Evolutionary conservation across 345 rosid genomes (phyloP).

Genomic region (Kandelia obovata): DNA sequence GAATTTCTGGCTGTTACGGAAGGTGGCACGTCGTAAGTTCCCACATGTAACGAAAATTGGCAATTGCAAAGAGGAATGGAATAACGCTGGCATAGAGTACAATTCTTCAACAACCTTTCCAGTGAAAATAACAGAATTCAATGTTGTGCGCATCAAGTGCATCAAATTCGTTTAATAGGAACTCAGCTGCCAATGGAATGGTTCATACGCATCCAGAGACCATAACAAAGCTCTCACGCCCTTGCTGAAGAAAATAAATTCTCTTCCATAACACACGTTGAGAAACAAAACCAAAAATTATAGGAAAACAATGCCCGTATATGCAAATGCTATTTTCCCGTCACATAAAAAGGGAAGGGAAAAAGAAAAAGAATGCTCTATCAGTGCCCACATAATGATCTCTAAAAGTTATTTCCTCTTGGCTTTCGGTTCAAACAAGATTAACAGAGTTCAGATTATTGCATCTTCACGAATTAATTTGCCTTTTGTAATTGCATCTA

Average conservation of each 20-base stretch:
- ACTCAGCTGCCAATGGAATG: neutral
- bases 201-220: neutral
- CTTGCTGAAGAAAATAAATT: neutral
- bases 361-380: slow-evolving; percentile 35
- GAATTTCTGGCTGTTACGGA: no score
- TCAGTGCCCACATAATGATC: slow-evolving; percentile 23
- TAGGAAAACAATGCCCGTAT: slow-evolving; percentile 22
- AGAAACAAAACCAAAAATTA: slow-evolving; percentile 4
- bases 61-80: no score
- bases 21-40: no score
- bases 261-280: slow-evolving; percentile 20
- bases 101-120: no score
- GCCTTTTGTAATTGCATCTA: slow-evolving; percentile 24
- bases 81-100: no score
- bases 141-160: neutral
- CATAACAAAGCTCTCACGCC: neutral
- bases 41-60: no score
- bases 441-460: neutral
- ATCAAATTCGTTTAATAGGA: no score
- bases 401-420: slow-evolving; percentile 28
- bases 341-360: slow-evolving; percentile 2
- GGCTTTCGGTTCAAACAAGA: slow-evolving; percentile 1
- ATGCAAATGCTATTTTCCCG: slow-evolving; percentile 22
- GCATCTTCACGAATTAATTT: neutral
- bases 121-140: neutral